Percentiles rank a stretch among this genome's conserved stretches.
Conservation (phyloP, 1,284 basidiomycete species). For the Sanghuangporus baumii region DNA sequence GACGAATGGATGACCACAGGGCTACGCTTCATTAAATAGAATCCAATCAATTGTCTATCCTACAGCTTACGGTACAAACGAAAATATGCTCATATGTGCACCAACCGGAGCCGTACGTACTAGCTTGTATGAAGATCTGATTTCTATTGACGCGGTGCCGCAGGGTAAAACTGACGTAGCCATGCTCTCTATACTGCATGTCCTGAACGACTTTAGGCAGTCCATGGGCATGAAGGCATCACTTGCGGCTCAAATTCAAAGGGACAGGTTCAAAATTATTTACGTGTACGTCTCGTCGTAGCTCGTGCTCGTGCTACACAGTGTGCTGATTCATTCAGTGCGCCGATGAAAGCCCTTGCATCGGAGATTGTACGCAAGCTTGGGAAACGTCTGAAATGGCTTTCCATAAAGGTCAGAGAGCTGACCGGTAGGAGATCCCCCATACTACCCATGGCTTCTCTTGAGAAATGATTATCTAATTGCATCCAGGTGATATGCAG, state of each 20-base stretch:
- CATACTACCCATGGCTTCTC: background rate
- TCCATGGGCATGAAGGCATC: conserved; percentile 29
- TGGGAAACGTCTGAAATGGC: conserved; percentile 85
- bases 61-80: conserved; percentile 90
- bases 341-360: conserved; percentile 98
- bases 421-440: conserved; percentile 60
- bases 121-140: background rate
- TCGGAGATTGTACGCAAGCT: conserved; percentile 95
- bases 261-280: conserved; percentile 89
- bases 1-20: conserved; percentile 37
- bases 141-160: background rate
- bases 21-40: conserved; percentile 85
- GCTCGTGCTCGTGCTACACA: background rate
- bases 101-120: conserved; percentile 16
- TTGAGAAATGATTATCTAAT: background rate
- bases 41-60: conserved; percentile 96
- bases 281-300: conserved; percentile 67
- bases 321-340: conserved; percentile 38
- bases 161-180: conserved; percentile 99
- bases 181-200: conserved; percentile 89
- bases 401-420: conserved; percentile 85
- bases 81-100: conserved; percentile 95
- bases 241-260: conserved; percentile 53
- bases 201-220: conserved; percentile 70
- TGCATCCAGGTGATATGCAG: conserved; percentile 92